A percentile compares a stretch with the other conserved stretches of the same genome.
Evolutionary conservation across 139 green algal genomes (phyloP).

Genomic region (Chlamydomonas asymmetrica): DNA sequence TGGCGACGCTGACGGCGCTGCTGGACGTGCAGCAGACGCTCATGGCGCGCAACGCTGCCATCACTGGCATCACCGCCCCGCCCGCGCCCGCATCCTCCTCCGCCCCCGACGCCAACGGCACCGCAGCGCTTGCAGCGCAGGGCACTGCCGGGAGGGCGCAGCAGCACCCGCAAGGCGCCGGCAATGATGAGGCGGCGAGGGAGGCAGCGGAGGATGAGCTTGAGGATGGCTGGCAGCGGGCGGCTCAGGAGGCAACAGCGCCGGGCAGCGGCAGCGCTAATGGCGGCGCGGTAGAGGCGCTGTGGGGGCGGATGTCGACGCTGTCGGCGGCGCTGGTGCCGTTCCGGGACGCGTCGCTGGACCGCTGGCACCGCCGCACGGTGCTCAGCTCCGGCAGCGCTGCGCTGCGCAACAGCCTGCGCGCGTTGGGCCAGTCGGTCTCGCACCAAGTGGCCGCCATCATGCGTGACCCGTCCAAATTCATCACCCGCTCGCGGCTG

Average conservation of each 20-base stretch:
- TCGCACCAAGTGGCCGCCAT: conserved; percentile 54
- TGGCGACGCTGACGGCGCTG: conserved; percentile 38
- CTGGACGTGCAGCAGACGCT: conserved; percentile 57
- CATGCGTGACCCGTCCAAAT: conserved; percentile 38
- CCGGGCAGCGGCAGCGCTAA: neutral
- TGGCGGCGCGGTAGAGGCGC: neutral
- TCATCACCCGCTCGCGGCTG: conserved; percentile 60
- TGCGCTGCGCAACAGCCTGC: conserved; percentile 50
- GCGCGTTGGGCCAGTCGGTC: conserved; percentile 75
- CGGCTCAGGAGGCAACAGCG: neutral
- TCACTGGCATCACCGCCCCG: conserved; percentile 20
- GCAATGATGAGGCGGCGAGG: conserved; percentile 20
- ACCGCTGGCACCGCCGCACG: conserved; percentile 84
- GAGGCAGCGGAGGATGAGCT: conserved; percentile 11
- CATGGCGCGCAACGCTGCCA: conserved; percentile 38
- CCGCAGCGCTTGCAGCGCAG: neutral
- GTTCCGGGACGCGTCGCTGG: conserved; percentile 72
- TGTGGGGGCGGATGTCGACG: conserved; percentile 47
- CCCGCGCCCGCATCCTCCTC: neutral
- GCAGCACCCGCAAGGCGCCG: neutral
- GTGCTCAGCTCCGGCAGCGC: conserved; percentile 57
- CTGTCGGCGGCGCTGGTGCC: conserved; percentile 32
- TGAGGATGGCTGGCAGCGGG: neutral
- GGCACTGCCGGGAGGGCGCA: neutral
- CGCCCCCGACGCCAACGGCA: neutral